A percentile compares a stretch with the other conserved stretches of the same genome.
These are phyloP conservation scores for Chalciporus sphaerocephalus DNA, from an alignment of 768 basidiomycete species.

Conservation along the genomic window DNA sequence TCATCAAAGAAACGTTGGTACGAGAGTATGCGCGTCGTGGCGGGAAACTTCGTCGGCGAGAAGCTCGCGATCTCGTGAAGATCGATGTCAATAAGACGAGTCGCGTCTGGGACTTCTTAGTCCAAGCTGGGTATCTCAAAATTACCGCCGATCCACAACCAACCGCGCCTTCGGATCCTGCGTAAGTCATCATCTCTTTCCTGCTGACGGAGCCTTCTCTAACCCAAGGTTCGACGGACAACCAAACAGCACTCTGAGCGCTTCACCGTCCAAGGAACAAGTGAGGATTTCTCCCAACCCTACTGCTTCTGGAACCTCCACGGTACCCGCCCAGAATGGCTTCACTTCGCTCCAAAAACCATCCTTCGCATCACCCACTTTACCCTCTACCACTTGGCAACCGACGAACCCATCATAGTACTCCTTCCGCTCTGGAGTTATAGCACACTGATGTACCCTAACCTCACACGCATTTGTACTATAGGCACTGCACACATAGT, in stretches of 20 bases:
- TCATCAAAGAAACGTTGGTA: conserved; percentile 92
- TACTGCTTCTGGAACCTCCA: conserved; percentile 4
- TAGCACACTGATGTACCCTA: conserved; percentile 3
- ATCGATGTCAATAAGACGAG: conserved; percentile 93
- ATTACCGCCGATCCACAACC: conserved; percentile 52
- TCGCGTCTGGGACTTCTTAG: conserved; percentile 89
- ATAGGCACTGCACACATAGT: conserved; percentile 25
- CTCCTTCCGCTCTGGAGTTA: background rate
- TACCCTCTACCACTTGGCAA: conserved; percentile 22
- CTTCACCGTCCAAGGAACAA: conserved; percentile 28
- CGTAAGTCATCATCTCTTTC: conserved; percentile 26
- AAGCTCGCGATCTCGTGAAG: conserved; percentile 86
- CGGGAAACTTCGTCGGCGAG: conserved; percentile 81
- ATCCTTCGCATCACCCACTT: conserved; percentile 20
- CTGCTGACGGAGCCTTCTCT: background rate
- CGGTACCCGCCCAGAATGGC: conserved; percentile 17
- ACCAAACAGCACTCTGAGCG: conserved; percentile 9
- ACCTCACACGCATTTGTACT: conserved; percentile 25
- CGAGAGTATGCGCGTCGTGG: conserved; percentile 88
- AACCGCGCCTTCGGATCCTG: conserved; percentile 32
- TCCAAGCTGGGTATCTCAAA: conserved; percentile 77
- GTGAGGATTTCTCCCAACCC: conserved; percentile 19
- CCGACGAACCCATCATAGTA: conserved; percentile 13
- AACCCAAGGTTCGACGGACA: no score
- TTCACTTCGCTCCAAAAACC: conserved; percentile 13